Base-by-base conservation (phyloP, 78 protist species). In the Speleostelium caveatum region DNA sequence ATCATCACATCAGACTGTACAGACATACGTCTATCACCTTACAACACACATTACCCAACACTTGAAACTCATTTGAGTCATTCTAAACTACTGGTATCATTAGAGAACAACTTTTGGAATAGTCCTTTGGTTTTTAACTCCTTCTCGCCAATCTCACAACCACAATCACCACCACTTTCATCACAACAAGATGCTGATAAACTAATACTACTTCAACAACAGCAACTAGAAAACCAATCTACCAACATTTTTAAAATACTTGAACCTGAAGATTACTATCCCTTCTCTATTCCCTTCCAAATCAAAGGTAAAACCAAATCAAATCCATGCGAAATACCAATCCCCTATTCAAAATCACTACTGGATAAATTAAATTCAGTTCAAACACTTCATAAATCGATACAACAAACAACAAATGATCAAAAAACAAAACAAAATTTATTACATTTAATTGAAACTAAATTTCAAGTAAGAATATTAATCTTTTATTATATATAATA, bases 41-140 rank as follows among this genome's bases (percentile, higher is more conserved):
- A 83, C 63, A 83, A 83, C n/a, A 83, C 91, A 30, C 91, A 83
- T 30, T 83, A 83, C 36, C 79, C 77, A 60, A 83, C 63, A 19
- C 33, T 83, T n/a, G 91, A 83, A 17, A 12, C 35, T 21, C 91
- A 83, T 45, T 32, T 83, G 8, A 19, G 12, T 12, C 75, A 63
- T n/a, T 56, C 79, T 7, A 83, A 83, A 69, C n/a, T 83, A 42
- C 42, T 32, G 6, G 33, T 51, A 16, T 32, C 51, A n/a, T 53
- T 83, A 16, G 16, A 45, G 21, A 69, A 74, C 21, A 83, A 83
- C 59, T 36, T 0, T 24, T 83, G 91, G 91, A 33, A 39, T 33
- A 32, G 12, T 17, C 91, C 91, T 14, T 21, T 32, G 42, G n/a
- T 83, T 19, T 53, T 83, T 26, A 80, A 80, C 22, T 53, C 77